Evolutionary conservation across 306 rosid genomes (phyloP), one percentile per base, ranked within the genome.

Genomic region (Cicer arietinum): DNA sequence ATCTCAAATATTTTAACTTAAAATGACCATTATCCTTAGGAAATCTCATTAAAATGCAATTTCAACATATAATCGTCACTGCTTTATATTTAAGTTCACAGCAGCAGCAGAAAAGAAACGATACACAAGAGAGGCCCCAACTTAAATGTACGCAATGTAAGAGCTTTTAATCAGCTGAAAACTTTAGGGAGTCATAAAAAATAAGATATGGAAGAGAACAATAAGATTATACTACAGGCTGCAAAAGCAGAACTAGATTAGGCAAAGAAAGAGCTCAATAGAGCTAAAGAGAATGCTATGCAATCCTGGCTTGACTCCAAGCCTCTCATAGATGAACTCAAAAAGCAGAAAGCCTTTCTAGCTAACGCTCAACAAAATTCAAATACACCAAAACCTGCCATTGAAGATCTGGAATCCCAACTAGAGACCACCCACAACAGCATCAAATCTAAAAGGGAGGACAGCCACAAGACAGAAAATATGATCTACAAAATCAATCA

Each of bases 271-370:
- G 84, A 83, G 61, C 74, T 86, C 39, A 69, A n/a, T 30, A 74
- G 18, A 56, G 92, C 90, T 10, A 90, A 76, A 74, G 92, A 90
- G 68, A 59, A 74, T 18, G 61, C 80, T 9, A 66, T 52, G 41
- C 90, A 88, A 46, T 85, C 89, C 16, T 88, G 96, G 90, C 88
- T 84, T 17, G 92, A 88, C 74, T 84, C 92, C n/a, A 78, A 73
- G 75, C 89, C 89, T 61, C 86, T 83, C 79, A 83, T 83, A 47
- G 92, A 86, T 30, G 85, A 86, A 74, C 88, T 90, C 1, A 87
- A 86, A 42, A 82, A 37, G 73, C 70, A 79, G 62, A 90, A 88
- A 66, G 48, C 65, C 37, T 42, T 62, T 65, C 87, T 90, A 44
- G 83, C 77, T 45, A 48, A 18, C 35, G 87, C 84, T 11, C 75